Evolutionary conservation across 179 eudicot genomes (phyloP), one percentile per base, ranked within the genome.

Genomic region (Carnegiea gigantea): DNA sequence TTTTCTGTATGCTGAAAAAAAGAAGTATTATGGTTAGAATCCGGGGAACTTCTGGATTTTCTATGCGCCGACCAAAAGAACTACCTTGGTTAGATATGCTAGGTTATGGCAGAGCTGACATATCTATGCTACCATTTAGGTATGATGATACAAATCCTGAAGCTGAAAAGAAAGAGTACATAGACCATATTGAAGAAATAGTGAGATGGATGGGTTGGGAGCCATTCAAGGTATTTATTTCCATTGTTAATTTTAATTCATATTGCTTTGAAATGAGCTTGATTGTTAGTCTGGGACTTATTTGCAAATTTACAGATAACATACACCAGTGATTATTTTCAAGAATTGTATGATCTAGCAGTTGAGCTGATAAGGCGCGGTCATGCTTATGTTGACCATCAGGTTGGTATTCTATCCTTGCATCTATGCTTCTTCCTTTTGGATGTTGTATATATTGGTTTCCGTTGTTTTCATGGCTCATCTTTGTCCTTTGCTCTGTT

Each of bases 181-280:
- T 95, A 65, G 97, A 94, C 87, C 99, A 95, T 83, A 95, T 95
- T 79, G 87, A 95, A 87, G 98, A 95, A 82, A 94, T 93, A 84
- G 97, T 95, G 44, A 77, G 84, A 72, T 95, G 99, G 99, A 92
- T 95, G 97, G 99, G 99, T 28, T 95, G 99, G 99, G 85, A 90
- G 79, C 99, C 99, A 76, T 87, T 85, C 87, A 91, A 95, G 95
- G 99, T 95, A 89, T 78, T 30, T 26, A 44, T 43, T 83, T n/a
- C 38, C 28, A 10, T 15, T 38, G 11, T 59, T 8, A 38, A 24
- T 36, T 57, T 20, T 43, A 36, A 28, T 44, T 59, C 36, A 26
- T 46, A 9, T 40, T 28, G 18, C 60, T 36, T 23, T 51, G 75
- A 53, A 67, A 13, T 54, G 8, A 14, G 17, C 81, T 17, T 77